Conservation (phyloP, 2,329 filamentous ascomycete species). For the Paramyrothecium roridum region DNA sequence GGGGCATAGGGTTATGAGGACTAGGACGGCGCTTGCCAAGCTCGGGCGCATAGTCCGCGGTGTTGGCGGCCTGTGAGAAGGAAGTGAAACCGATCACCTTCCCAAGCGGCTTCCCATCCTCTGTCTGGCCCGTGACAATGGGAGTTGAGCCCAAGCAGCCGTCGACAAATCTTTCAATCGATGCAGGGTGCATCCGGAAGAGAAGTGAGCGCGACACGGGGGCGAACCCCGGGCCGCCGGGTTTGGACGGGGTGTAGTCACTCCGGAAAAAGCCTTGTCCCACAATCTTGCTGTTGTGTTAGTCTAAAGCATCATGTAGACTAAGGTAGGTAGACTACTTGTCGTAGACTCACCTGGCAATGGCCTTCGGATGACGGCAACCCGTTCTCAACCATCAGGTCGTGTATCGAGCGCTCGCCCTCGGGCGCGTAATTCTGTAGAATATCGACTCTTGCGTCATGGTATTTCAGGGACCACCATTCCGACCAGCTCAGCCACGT, state of each 20-base stretch:
- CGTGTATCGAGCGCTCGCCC: neutral
- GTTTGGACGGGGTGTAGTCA: too few relatives aligned
- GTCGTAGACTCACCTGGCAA: neutral
- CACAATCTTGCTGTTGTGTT: conserved; percentile 5
- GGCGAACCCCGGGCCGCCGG: too few relatives aligned
- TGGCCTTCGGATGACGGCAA: neutral
- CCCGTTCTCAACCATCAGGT: neutral
- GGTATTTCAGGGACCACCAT: neutral
- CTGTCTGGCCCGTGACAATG: neutral
- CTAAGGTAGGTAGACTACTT: conserved; percentile 2
- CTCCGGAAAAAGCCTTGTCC: neutral
- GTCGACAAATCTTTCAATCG: neutral
- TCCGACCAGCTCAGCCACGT: too few relatives aligned
- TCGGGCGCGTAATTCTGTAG: neutral
- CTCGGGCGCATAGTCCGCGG: neutral
- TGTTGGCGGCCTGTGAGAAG: neutral
- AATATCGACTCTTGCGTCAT: neutral
- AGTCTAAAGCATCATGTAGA: conserved; percentile 14
- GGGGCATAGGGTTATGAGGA: neutral
- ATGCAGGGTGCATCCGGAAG: neutral
- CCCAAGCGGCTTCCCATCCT: neutral
- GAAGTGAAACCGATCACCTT: neutral
- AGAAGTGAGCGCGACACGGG: neutral
- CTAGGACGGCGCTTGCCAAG: neutral
- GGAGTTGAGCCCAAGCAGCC: neutral